Evolutionary conservation across 129 eudicot species (phyloP).

Genomic region (Saposhnikovia divaricata): DNA sequence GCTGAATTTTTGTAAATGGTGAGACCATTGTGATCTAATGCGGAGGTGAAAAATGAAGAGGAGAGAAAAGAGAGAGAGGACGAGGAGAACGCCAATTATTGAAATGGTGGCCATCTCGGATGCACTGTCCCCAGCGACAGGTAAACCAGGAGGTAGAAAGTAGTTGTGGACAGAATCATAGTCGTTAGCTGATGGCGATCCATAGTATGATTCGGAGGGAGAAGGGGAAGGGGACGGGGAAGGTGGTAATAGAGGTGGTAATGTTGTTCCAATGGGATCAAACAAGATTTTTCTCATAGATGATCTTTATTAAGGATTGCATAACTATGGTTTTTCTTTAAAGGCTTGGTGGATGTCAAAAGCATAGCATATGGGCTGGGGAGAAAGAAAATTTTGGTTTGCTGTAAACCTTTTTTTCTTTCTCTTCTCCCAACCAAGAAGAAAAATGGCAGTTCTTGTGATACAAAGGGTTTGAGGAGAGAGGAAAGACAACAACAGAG

Average conservation of each 20-base stretch:
- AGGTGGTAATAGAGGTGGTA: not conserved
- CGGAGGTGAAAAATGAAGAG: slow-evolving; percentile 41
- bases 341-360: not conserved
- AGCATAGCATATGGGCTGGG: not conserved
- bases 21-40: slow-evolving; percentile 26
- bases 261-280: slow-evolving; percentile 8
- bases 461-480: slow-evolving; percentile 7
- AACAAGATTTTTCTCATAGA: slow-evolving; percentile 34
- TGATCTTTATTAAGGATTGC: not conserved
- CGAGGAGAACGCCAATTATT: slow-evolving; percentile 24
- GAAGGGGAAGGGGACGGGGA: not conserved
- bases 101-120: slow-evolving; percentile 28
- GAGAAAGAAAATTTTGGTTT: slow-evolving; percentile 10
- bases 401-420: not conserved
- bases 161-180: not conserved
- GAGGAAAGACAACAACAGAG: not conserved
- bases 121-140: slow-evolving; percentile 20
- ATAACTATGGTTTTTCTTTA: not conserved
- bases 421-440: slow-evolving; percentile 35
- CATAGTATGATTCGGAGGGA: not conserved
- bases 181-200: not conserved
- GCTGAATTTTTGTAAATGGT: slow-evolving; percentile 42
- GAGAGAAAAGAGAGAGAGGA: slow-evolving; percentile 44
- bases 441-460: slow-evolving; percentile 12
- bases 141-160: slow-evolving; percentile 10